phyloP scores from a whole-genome alignment of 2,329 filamentous ascomycete species.

The Immersiporthe knoxdaviesiana region DNA sequence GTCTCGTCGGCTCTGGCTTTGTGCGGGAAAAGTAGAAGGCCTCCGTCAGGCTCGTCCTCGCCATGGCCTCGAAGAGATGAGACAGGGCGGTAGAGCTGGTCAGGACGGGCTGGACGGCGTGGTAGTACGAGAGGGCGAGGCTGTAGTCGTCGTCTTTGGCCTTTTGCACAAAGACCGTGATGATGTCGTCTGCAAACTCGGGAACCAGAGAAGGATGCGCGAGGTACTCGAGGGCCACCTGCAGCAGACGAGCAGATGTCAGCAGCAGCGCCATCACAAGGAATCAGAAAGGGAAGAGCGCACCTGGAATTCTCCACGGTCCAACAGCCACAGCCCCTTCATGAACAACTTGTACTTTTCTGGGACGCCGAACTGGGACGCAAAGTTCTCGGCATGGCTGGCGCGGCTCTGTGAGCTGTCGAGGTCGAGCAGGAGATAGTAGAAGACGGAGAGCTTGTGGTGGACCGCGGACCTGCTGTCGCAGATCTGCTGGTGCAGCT shows the following conservation, averaged over 20 bases:
- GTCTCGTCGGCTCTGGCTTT: constrained; percentile 64
- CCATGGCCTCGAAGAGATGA: constrained; percentile 71
- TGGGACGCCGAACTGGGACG: constrained; percentile 66
- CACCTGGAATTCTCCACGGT: constrained; percentile 70
- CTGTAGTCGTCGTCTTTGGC: constrained; percentile 61
- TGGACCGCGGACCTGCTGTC: constrained; percentile 67
- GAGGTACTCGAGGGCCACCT: constrained; percentile 74
- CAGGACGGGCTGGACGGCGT: constrained; percentile 75
- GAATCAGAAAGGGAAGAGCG: constrained; percentile 27
- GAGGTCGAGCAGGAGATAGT: constrained; percentile 81
- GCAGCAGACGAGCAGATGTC: not conserved
- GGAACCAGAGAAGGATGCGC: constrained; percentile 78
- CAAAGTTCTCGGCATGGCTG: constrained; percentile 60
- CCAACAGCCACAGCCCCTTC: constrained; percentile 80
- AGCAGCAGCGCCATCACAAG: not conserved
- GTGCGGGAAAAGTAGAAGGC: constrained; percentile 74
- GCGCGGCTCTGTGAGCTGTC: constrained; percentile 50
- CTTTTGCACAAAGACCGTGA: constrained; percentile 68
- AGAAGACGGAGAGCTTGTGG: constrained; percentile 81
- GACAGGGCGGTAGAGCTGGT: constrained; percentile 63
- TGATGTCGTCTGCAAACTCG: constrained; percentile 83
- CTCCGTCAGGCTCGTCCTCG: constrained; percentile 68
- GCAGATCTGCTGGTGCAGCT: constrained; percentile 72
- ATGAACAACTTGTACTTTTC: constrained; percentile 79
- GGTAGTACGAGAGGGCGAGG: constrained; percentile 77